A percentile compares a stretch with the other conserved stretches of the same genome.
Evolutionary conservation across 1,139 yeast genomes (phyloP).

Genomic region (Saccharomycopsis phalli): DNA sequence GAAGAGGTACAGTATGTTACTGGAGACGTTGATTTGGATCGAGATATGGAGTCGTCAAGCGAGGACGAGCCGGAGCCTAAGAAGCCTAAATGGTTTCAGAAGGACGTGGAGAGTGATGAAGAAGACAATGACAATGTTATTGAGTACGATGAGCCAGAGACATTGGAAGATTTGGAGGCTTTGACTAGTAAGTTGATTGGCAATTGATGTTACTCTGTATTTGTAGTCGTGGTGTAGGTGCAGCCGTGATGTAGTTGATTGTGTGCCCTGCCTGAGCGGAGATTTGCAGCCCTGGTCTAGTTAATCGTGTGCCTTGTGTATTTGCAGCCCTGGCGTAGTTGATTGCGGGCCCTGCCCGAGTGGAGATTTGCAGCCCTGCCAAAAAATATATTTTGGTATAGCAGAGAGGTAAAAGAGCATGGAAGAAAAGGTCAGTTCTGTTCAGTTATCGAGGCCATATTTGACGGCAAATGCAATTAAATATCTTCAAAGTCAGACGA

Average conservation of each 20-base stretch:
- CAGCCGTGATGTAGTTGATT: neutral
- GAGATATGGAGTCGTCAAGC: conserved; percentile 27
- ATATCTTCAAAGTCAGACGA: conserved; percentile 43
- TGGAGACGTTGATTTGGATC: conserved; percentile 34
- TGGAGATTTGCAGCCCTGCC: neutral
- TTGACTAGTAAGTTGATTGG: conserved; percentile 60
- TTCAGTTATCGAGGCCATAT: conserved; percentile 58
- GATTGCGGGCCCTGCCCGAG: neutral
- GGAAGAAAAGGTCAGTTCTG: conserved; percentile 18
- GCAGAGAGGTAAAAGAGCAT: neutral
- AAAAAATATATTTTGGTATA: neutral
- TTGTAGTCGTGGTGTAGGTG: neutral
- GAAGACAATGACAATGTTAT: conserved; percentile 35
- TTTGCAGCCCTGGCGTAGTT: neutral
- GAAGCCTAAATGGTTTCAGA: conserved; percentile 54
- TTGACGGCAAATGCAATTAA: conserved; percentile 49
- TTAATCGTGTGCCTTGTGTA: no score
- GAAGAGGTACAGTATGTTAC: conserved; percentile 26
- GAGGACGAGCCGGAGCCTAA: conserved; percentile 29
- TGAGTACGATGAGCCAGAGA: conserved; percentile 81
- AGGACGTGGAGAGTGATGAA: conserved; percentile 25
- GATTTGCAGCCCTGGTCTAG: neutral
- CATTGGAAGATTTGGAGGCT: conserved; percentile 89
- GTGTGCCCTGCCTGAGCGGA: neutral
- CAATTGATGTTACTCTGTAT: no score